Evolutionary conservation across 176 grass and related monocot species (phyloP).

Genomic region (Chrysopogon serrulatus): DNA sequence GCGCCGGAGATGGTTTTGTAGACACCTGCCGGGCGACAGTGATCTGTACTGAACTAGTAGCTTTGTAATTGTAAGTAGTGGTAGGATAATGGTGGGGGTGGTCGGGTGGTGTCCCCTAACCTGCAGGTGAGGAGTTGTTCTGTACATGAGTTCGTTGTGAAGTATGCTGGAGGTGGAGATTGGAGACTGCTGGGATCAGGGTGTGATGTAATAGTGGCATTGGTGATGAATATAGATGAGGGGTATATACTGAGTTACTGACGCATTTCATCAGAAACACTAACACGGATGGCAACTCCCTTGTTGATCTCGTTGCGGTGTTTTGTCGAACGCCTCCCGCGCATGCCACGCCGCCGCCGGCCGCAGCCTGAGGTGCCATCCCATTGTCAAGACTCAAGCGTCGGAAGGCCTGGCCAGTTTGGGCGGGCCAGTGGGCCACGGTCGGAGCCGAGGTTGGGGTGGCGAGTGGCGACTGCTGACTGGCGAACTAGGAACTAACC

Average conservation of each 20-base stretch:
- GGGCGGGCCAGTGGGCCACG: no score
- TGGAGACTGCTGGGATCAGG: neutral
- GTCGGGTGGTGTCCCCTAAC: neutral
- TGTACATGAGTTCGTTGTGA: constrained; percentile 1
- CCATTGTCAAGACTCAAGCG: no score
- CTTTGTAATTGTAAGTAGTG: neutral
- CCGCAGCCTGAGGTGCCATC: no score
- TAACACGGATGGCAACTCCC: neutral
- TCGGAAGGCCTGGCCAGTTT: no score
- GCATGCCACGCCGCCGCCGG: neutral
- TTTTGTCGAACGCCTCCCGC: neutral
- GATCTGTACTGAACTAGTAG: neutral
- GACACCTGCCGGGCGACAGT: neutral
- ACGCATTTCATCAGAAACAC: neutral
- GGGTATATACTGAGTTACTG: neutral
- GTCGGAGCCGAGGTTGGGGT: neutral
- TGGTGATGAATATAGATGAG: neutral
- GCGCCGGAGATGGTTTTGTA: constrained; percentile 1
- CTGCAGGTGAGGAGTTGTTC: neutral
- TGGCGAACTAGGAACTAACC: neutral
- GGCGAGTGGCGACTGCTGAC: neutral
- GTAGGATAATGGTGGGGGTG: neutral
- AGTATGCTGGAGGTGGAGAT: neutral
- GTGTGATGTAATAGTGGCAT: neutral
- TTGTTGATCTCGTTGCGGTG: neutral